Evolutionary conservation across 2,329 filamentous ascomycete species (phyloP).

Genomic region (Pestalotiopsis sp.): DNA sequence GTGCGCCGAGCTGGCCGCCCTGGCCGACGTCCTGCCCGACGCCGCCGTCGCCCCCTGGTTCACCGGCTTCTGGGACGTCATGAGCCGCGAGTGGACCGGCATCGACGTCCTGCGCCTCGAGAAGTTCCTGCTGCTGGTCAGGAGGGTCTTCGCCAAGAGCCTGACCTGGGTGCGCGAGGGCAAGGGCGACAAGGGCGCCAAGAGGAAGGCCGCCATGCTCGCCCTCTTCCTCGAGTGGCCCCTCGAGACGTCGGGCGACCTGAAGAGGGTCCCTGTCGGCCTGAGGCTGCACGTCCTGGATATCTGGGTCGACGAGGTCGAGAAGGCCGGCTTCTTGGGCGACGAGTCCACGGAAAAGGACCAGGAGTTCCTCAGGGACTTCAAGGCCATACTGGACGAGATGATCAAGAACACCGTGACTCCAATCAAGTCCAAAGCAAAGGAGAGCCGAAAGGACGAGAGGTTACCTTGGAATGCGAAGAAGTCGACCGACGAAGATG

Average conservation of each 20-base stretch:
- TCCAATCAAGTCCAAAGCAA: slow-evolving; percentile 69
- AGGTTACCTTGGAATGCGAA: slow-evolving; percentile 67
- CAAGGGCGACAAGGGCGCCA: slow-evolving; percentile 23
- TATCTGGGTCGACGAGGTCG: slow-evolving; percentile 88
- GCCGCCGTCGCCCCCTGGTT: slow-evolving; percentile 51
- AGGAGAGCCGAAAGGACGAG: slow-evolving; percentile 74
- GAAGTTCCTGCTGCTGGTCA: slow-evolving; percentile 87
- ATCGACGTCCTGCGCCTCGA: slow-evolving; percentile 82
- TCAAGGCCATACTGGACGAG: slow-evolving; percentile 59
- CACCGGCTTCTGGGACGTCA: slow-evolving; percentile 71
- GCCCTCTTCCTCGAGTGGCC: slow-evolving; percentile 48
- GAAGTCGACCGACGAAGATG: slow-evolving; percentile 33
- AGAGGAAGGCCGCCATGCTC: slow-evolving; percentile 34
- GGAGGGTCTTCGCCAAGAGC: slow-evolving; percentile 75
- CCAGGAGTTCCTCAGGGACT: slow-evolving; percentile 49
- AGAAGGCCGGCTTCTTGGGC: slow-evolving; percentile 63
- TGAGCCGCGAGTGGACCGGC: slow-evolving; percentile 69
- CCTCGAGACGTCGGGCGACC: slow-evolving; percentile 42
- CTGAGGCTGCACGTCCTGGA: slow-evolving; percentile 86
- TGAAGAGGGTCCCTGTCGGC: slow-evolving; percentile 74
- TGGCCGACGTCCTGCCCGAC: slow-evolving; percentile 63
- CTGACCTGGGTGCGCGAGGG: slow-evolving; percentile 51
- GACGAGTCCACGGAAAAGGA: slow-evolving; percentile 33
- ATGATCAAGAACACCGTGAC: slow-evolving; percentile 68
- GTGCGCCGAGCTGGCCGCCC: slow-evolving; percentile 73